Base-by-base conservation (phyloP, 495 filamentous ascomycete species). In the Xylaria cubensis region DNA sequence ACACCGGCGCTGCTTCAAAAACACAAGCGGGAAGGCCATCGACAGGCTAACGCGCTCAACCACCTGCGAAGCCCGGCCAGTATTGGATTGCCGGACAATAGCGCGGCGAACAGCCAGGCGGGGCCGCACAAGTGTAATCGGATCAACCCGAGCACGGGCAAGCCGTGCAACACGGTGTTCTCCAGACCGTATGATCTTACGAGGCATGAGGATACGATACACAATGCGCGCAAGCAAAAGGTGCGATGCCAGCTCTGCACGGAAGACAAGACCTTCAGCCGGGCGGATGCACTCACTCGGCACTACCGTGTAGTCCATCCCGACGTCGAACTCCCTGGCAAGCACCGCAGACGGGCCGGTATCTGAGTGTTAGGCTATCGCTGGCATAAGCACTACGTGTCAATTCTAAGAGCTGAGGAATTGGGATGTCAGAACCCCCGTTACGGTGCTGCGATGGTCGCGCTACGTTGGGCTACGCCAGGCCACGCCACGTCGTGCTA, bases 151-250 rank as follows among this genome's bases (percentile, higher is more conserved):
- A 94, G 93, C 73, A 99, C 96, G 5, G 93, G 93, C 67, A 98
- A 98, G 83, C 93, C 95, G 3, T 99, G 96, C 88, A 97, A 96
- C 80, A 95, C 93, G 9, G 86, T 96, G 69, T 99, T 99, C 85
- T 97, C 95, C 2, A 88, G 96, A n/a, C 95, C 95, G 42, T 99
- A 99, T 88, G 96, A 99, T 83, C 88, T 99, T 42, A 99, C 96
- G 12, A 88, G 96, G 12, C 96, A 99, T 80, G 96, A 99, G 81
- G 95, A 97, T 75, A 98, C 96, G 13, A 98, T 98, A 75, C 96
- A 99, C 86, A 97, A 97, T 75, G 92, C 91, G 5, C 88, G 91
- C 75, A 97, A 97, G 88, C 90, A 93, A 77, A 98, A 99, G 83
- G 94, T 97, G n/a, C 90, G 94, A 29, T 99, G 95, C 80, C 90